Base-by-base conservation (phyloP, 202 grass and related monocot genomes). In the Carex sylvatica region DNA sequence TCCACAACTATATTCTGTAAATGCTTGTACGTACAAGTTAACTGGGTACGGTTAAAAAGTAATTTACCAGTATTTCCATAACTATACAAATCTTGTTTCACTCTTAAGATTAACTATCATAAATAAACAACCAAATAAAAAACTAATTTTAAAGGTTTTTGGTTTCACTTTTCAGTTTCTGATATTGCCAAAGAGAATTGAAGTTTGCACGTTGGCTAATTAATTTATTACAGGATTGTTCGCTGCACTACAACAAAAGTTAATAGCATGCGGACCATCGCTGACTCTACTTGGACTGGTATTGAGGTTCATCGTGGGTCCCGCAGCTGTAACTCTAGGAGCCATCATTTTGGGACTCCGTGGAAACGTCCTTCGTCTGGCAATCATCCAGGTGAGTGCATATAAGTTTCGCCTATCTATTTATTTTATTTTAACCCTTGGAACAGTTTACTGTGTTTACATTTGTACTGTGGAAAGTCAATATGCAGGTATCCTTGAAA, bases 221-320 rank as follows among this genome's bases (percentile, higher is more conserved):
- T 73, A 75, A 28, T 28, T 28, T 28, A 74, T 73, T 51, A 62
- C 66, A 91, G 93, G 91, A 0, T 30, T 92, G 53, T 94, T 90
- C 84, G 94, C 92, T 89, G 94, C 86, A 23, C 82, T 83, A 87
- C 91, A 97, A 88, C 30, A 92, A 52, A 93, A 49, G 83, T 15
- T 87, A 5, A 80, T 97, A 0, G 70, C 86, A 5, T 94, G 89
- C 33, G 91, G 94, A 20, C 13, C 24, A 7, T 78, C 68, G 1
- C 60, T 88, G 79, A 85, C 91, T 40, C 56, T 81, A 31, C 61
- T 97, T 22, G 88, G 89, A 31, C 84, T 97, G 94, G 69, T 68
- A 49, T 69, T 97, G 62, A 86, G 90, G 66, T 97, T 94, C 79
- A 66, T 90, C 12, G 84, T 69, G 10, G 91, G 88, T 2, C 94